These are phyloP conservation scores for Colletotrichum costaricense DNA, from an alignment of 2,329 filamentous ascomycete species.

Conservation along the genomic window DNA sequence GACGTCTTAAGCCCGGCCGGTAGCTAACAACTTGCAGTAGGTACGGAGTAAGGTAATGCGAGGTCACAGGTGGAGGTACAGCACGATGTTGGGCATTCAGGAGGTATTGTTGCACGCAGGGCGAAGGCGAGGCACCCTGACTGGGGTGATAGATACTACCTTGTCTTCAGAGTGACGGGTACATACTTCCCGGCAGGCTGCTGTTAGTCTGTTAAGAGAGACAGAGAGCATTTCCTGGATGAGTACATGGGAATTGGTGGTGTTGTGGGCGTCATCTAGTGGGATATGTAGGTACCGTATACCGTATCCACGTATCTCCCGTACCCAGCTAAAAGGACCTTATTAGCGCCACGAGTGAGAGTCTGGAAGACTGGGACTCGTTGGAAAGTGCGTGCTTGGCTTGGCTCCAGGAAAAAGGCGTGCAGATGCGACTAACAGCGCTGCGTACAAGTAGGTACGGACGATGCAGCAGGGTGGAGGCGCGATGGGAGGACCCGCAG, in stretches of 20 bases:
- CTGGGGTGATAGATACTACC: too few relatives aligned
- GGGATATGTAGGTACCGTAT: slow-evolving; percentile 29
- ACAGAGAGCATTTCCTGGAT: not conserved
- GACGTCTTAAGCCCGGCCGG: slow-evolving; percentile 28
- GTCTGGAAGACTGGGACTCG: not conserved
- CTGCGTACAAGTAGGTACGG: not conserved
- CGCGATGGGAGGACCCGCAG: slow-evolving; percentile 10
- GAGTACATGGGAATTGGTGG: not conserved
- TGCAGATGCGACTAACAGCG: not conserved
- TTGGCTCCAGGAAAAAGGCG: not conserved
- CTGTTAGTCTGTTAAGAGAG: not conserved
- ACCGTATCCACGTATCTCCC: not conserved
- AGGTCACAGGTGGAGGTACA: too few relatives aligned
- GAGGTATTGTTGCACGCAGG: not conserved
- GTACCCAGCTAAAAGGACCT: too few relatives aligned
- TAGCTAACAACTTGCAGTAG: slow-evolving; percentile 2
- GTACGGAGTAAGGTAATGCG: not conserved
- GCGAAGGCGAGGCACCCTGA: not conserved
- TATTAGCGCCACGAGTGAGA: too few relatives aligned
- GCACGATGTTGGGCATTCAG: not conserved
- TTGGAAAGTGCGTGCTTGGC: not conserved
- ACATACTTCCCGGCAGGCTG: not conserved
- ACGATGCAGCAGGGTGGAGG: not conserved
- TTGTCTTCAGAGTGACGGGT: not conserved
- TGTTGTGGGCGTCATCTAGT: not conserved